Conservation (phyloP, 805 yeast species). For the Suhomyces vadensis region DNA sequence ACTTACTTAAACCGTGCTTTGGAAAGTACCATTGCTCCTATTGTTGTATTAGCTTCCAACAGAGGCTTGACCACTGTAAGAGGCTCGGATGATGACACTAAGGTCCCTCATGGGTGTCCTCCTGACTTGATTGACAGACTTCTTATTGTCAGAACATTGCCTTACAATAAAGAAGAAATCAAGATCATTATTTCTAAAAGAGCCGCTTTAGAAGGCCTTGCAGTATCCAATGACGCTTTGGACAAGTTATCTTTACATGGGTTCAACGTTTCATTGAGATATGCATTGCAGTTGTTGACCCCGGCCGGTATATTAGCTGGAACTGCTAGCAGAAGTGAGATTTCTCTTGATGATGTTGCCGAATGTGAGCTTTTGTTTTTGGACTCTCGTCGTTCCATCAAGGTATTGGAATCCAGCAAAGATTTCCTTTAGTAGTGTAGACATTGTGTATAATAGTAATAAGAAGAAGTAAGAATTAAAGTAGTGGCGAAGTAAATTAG, state of each 20-base stretch:
- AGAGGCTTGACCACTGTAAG: slow-evolving; percentile 90
- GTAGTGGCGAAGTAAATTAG: neutral
- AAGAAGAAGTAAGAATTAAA: neutral
- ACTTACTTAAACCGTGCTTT: slow-evolving; percentile 92
- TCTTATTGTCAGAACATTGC: slow-evolving; percentile 86
- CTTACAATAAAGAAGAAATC: slow-evolving; percentile 84
- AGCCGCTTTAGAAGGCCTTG: slow-evolving; percentile 72
- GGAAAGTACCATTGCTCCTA: slow-evolving; percentile 89
- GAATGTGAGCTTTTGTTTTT: slow-evolving; percentile 81
- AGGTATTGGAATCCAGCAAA: slow-evolving; percentile 55
- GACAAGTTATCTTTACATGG: slow-evolving; percentile 75
- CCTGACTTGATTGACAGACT: slow-evolving; percentile 91
- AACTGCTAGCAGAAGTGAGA: slow-evolving; percentile 69
- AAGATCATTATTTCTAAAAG: slow-evolving; percentile 79
- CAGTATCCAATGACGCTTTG: slow-evolving; percentile 67
- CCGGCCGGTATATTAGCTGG: slow-evolving; percentile 86
- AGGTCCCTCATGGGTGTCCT: slow-evolving; percentile 96
- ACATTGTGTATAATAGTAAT: slow-evolving; percentile 1
- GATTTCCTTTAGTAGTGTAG: slow-evolving; percentile 34
- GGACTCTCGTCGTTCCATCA: slow-evolving; percentile 81
- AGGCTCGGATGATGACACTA: slow-evolving; percentile 80
- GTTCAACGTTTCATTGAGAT: slow-evolving; percentile 76
- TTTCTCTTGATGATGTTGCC: slow-evolving; percentile 69
- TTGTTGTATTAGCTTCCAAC: slow-evolving; percentile 94
- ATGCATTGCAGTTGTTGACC: slow-evolving; percentile 85